phyloP scores from a whole-genome alignment of 225 moss, liverwort and hornwort genomes.

The Rhytidiadelphus loreus region DNA sequence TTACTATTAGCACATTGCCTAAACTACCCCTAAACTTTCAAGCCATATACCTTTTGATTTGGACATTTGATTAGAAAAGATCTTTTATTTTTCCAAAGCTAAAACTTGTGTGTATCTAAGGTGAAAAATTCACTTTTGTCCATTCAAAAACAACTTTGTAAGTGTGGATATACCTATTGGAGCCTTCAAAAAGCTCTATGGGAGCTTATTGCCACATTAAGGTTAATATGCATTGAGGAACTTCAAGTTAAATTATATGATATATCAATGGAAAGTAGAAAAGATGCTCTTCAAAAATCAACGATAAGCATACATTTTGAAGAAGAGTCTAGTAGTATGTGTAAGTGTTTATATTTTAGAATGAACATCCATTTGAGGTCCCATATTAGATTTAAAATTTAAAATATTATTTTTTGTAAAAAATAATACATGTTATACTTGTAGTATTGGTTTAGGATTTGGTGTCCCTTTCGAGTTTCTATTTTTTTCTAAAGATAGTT shows the following conservation, averaged over 20 bases:
- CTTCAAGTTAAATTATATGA: too few species aligned
- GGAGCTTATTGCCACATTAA: fast-evolving
- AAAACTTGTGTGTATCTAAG: fast-evolving
- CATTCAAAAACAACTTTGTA: fast-evolving
- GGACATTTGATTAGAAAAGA: fast-evolving
- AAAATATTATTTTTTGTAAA: too few species aligned
- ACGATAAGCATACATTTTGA: neutral
- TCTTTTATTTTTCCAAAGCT: fast-evolving
- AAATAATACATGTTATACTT: too few species aligned
- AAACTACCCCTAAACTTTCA: neutral
- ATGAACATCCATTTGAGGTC: too few species aligned
- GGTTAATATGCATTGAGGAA: neutral
- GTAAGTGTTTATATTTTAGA: neutral
- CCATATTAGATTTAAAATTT: too few species aligned
- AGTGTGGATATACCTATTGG: fast-evolving
- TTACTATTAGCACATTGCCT: neutral
- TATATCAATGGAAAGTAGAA: neutral
- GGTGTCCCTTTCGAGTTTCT: too few species aligned
- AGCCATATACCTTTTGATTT: neutral
- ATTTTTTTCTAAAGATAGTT: too few species aligned
- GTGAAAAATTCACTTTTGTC: neutral
- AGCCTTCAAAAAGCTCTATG: fast-evolving
- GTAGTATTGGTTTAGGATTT: too few species aligned
- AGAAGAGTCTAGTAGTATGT: fast-evolving
- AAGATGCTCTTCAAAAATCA: neutral